Evolutionary conservation across 345 rosid genomes (phyloP), one percentile per base, ranked within the genome.

Genomic region (Ceriops decandra): DNA sequence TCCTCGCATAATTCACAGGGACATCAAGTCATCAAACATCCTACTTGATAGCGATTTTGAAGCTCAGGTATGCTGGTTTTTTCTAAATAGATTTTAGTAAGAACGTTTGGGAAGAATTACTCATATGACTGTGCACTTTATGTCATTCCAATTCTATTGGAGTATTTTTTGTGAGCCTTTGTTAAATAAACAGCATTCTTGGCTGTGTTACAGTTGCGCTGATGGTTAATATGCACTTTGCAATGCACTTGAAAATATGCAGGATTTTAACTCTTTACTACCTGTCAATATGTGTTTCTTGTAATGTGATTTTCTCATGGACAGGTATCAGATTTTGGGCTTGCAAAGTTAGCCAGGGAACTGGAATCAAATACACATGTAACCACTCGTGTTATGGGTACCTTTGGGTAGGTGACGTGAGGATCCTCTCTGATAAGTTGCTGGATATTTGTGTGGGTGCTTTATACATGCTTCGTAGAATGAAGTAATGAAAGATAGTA

Each of bases 1-100:
- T 84, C 99, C 99, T 42, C 97, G 99, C 52, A 91, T 95, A 63
- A 91, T 95, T 79, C 98, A 95, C 82, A 83, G 99, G 76, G 99
- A 95, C 79, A 90, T 95, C 56, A 95, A 95, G 85, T 95, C 99
- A 26, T 91, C 98, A 6, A 95, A 95, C 76, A 95, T 95, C 77
- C 93, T 95, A 63, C 83, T 95, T 6, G 98, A 95, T 60, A 76
- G 69, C 82, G 90, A 87, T 70, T 95, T 88, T 69, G 98, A 95
- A 69, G 97, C 99, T 46, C 87, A 52, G 96, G 99, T 95, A 80
- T 78, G 82, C 71, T 30, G 62, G 10, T 74, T 72, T 74, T 56
- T 69, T 24, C 26, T 9, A 13, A 36, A 27, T 11, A 20, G 31
- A 32, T 68, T 21, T 64, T 38, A 62, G 32, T 28, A 19, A 2